Evolutionary conservation across 2,329 filamentous ascomycete genomes (phyloP).

Genomic region (Curvularia eragrostidis): DNA sequence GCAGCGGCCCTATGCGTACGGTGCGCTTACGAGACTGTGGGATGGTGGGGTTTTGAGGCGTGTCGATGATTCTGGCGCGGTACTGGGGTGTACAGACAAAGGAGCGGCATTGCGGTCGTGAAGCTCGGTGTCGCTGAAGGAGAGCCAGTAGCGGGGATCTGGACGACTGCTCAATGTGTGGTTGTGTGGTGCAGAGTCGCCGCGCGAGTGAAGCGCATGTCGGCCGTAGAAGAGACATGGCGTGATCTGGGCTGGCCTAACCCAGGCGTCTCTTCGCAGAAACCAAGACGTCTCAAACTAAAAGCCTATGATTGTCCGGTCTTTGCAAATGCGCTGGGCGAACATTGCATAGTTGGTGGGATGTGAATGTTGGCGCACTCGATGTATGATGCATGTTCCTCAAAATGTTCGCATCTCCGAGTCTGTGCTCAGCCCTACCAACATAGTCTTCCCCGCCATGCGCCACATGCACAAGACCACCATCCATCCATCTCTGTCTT

Average conservation of each 20-base stretch:
- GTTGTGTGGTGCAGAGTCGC: conserved; percentile 34
- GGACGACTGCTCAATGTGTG: conserved; percentile 25
- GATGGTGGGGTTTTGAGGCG: conserved; percentile 30
- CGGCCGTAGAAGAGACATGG: conserved; percentile 42
- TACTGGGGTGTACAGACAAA: conserved; percentile 34
- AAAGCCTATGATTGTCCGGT: background rate
- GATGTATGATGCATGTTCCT: conserved; percentile 9
- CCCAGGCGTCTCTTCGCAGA: background rate
- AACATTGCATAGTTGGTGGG: conserved; percentile 19
- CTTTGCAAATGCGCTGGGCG: background rate
- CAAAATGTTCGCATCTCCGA: conserved; percentile 16
- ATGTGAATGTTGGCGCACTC: conserved; percentile 3
- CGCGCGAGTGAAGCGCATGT: conserved; percentile 38
- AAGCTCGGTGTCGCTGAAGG: conserved; percentile 20
- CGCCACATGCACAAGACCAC: background rate
- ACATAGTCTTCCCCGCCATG: conserved; percentile 1
- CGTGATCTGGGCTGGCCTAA: conserved; percentile 16
- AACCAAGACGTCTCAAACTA: background rate
- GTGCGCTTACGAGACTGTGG: conserved; percentile 36
- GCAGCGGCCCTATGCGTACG: conserved; percentile 43
- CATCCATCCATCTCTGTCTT: background rate
- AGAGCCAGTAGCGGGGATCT: conserved; percentile 32
- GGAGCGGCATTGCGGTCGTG: conserved; percentile 29
- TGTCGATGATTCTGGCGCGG: conserved; percentile 35
- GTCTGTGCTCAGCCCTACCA: conserved; percentile 11